Evolutionary conservation across 2,329 filamentous ascomycete genomes (phyloP).

Genomic region (Didymella keratinophila): DNA sequence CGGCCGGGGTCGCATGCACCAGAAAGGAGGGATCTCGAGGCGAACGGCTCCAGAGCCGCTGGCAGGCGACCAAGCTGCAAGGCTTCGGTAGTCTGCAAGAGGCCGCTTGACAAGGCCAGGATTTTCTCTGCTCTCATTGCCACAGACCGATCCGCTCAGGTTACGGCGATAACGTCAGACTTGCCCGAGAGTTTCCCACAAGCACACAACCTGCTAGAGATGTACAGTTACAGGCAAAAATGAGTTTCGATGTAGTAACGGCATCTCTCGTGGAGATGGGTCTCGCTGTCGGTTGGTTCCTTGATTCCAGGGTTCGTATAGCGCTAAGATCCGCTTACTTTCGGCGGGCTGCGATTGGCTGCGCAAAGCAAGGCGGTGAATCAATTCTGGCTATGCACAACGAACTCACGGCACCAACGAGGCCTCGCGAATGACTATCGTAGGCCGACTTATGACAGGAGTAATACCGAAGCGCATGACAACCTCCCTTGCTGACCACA

Average conservation of each 20-base stretch:
- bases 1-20: constrained; percentile 9
- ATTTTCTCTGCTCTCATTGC: constrained; percentile 24
- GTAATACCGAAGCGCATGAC: constrained; percentile 27
- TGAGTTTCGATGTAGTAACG: constrained; percentile 4
- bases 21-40: constrained; percentile 26
- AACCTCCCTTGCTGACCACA: constrained; percentile 26
- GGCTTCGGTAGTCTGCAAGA: constrained; percentile 17
- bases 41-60: constrained; percentile 29
- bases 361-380: constrained; percentile 20
- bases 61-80: constrained; percentile 19
- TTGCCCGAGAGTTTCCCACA: neutral
- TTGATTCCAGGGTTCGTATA: constrained; percentile 1
- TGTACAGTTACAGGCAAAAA: neutral
- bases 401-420: constrained; percentile 24
- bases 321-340: constrained; percentile 36
- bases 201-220: neutral
- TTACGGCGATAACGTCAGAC: neutral
- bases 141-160: constrained; percentile 9
- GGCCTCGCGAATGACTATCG: constrained; percentile 28
- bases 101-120: constrained; percentile 11
- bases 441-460: constrained; percentile 29
- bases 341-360: constrained; percentile 33
- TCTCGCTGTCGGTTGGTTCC: constrained; percentile 17
- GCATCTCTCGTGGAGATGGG: constrained; percentile 6
- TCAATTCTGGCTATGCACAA: constrained; percentile 14